A percentile compares a stretch with the other conserved stretches of the same genome.
Evolutionary conservation across 768 basidiomycete genomes (phyloP).

Genomic region (Amanita molliuscula): DNA sequence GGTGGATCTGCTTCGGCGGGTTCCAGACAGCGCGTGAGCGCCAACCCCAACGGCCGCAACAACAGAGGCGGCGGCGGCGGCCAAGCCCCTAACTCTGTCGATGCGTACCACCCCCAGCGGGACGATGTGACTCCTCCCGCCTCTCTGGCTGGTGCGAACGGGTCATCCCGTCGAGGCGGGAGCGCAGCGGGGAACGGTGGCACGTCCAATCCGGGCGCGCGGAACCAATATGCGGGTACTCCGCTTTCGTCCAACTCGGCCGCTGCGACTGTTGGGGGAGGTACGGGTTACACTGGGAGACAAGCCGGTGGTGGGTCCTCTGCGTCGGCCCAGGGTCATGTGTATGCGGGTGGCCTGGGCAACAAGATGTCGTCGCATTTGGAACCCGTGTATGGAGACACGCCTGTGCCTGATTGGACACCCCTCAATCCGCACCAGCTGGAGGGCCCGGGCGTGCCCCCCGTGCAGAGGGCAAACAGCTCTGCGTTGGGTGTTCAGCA

Average conservation of each 20-base stretch:
- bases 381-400: constrained; percentile 6
- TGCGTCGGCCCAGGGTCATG: background rate
- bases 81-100: constrained; percentile 8
- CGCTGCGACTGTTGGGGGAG: background rate
- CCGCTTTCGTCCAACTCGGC: background rate
- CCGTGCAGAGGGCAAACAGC: constrained; percentile 30
- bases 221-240: constrained; percentile 2
- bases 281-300: background rate
- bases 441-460: constrained; percentile 74
- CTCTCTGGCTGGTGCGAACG: background rate
- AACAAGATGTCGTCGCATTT: constrained; percentile 10
- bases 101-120: background rate
- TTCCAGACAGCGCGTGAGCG: background rate
- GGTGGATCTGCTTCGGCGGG: constrained; percentile 7
- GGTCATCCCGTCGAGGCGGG: constrained; percentile 6
- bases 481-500: background rate
- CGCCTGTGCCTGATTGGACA: constrained; percentile 35
- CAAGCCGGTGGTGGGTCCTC: background rate
- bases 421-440: constrained; percentile 44
- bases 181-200: constrained; percentile 7
- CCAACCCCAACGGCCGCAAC: background rate
- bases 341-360: constrained; percentile 15
- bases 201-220: background rate
- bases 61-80: constrained; percentile 9
- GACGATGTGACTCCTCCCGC: constrained; percentile 1